Conservation (phyloP, 2,329 filamentous ascomycete genomes). For the Diaporthe citri region DNA sequence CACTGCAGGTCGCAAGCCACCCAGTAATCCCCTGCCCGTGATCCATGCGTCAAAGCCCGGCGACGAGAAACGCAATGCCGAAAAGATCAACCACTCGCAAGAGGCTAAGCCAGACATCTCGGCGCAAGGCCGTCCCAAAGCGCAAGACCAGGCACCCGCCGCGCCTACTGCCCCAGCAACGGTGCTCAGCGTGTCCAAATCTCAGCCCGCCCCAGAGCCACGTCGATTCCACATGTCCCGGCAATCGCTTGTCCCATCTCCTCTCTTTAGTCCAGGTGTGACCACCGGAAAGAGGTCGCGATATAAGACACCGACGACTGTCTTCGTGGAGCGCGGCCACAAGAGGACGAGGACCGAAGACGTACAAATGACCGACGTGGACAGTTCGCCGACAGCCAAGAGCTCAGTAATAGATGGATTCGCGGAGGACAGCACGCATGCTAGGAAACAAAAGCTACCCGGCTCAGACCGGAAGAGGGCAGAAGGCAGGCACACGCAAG, state of each 20-base stretch:
- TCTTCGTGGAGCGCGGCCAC: constrained; percentile 68
- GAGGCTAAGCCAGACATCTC: not conserved
- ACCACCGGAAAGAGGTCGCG: constrained; percentile 56
- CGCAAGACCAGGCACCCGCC: not conserved
- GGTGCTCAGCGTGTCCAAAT: constrained; percentile 28
- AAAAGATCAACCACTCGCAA: constrained; percentile 41
- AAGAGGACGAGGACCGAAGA: constrained; percentile 44
- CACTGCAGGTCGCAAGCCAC: constrained; percentile 45
- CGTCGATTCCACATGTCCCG: constrained; percentile 70
- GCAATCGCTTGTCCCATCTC: constrained; percentile 54
- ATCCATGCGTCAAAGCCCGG: constrained; percentile 63
- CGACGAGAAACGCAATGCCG: constrained; percentile 48
- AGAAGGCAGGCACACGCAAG: constrained; percentile 41
- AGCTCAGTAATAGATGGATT: constrained; percentile 42
- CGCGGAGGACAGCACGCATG: constrained; percentile 42
- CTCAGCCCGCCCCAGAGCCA: constrained; percentile 50
- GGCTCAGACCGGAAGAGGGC: constrained; percentile 46
- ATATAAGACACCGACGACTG: constrained; percentile 54
- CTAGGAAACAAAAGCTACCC: constrained; percentile 51
- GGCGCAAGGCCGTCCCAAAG: not conserved
- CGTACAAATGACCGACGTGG: constrained; percentile 34
- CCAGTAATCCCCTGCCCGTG: constrained; percentile 51
- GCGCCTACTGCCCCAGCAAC: not conserved
- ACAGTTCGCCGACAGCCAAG: not conserved
- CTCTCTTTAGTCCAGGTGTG: constrained; percentile 47